A percentile compares a stretch with the other conserved stretches of the same genome.
Conservation (phyloP, 805 yeast genomes). For the Blastobotrys peoriensis region DNA sequence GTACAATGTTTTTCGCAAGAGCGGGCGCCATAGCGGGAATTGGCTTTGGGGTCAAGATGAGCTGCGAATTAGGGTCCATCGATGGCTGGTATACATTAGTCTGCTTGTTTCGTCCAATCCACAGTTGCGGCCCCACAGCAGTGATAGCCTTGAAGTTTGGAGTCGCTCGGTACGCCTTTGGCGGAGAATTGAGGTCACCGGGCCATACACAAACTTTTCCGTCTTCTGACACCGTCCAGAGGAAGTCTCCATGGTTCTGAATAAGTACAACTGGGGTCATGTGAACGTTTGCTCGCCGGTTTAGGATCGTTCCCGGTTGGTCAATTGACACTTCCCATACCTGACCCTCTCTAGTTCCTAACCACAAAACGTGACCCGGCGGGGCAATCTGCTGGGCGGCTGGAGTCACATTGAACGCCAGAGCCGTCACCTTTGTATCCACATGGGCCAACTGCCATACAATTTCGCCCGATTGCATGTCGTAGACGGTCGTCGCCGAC, state of each 20-base stretch:
- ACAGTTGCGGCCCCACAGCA: slow-evolving; percentile 23
- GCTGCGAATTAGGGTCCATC: slow-evolving; percentile 15
- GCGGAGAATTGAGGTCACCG: slow-evolving; percentile 19
- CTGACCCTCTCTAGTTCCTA: slow-evolving; percentile 33
- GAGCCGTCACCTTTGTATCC: slow-evolving; percentile 24
- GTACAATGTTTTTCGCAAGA: background rate
- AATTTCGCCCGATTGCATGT: slow-evolving; percentile 19
- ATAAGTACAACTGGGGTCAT: slow-evolving; percentile 19
- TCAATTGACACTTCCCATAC: slow-evolving; percentile 25
- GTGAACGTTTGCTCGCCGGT: slow-evolving; percentile 22
- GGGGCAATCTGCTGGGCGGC: slow-evolving; percentile 11
- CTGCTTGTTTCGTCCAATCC: slow-evolving; percentile 32
- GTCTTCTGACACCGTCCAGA: slow-evolving; percentile 34
- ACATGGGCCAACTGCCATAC: slow-evolving; percentile 22
- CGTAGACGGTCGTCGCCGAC: slow-evolving; percentile 19
- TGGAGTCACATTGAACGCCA: slow-evolving; percentile 19
- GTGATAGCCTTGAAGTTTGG: slow-evolving; percentile 24
- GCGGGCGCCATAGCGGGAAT: slow-evolving; percentile 12
- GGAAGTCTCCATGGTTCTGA: slow-evolving; percentile 13
- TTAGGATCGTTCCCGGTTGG: slow-evolving; percentile 14
- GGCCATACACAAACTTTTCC: slow-evolving; percentile 34
- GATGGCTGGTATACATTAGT: slow-evolving; percentile 29
- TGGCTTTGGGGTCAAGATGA: slow-evolving; percentile 24
- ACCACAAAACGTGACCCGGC: slow-evolving; percentile 23
- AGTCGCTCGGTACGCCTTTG: slow-evolving; percentile 26